Evolutionary conservation across 768 basidiomycete species (phyloP), one percentile per base, ranked within the genome.

Genomic region (Mycena venus): DNA sequence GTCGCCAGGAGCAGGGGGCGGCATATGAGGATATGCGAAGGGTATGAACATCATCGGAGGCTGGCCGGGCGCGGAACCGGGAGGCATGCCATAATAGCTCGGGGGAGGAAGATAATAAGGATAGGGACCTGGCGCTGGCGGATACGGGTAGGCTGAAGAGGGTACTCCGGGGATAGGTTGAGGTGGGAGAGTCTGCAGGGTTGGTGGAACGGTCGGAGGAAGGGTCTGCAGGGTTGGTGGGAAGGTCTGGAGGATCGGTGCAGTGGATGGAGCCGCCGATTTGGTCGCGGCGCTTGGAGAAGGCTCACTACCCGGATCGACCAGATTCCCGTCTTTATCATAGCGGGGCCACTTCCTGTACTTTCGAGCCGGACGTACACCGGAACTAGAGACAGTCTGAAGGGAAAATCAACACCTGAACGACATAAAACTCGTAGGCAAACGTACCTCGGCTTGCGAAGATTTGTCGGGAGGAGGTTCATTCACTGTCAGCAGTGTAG

Each of bases 71-170:
- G 40, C 42, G 2, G 73, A 68, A n/a, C 47, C 65, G 9, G 78
- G 80, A 17, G 83, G 79, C 72, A 84, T 77, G n/a, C 79, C 65
- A 73, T 82, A 84, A 1, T 70, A 70, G 27, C 68, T 55, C 5
- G 86, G 83, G 14, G 82, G 79, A 14, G 83, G 82, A 77, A 84
- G 78, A 70, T 86, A 87, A 77, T 85, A 88, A 11, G 85, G 84
- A 34, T 82, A 79, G 27, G 82, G 78, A 47, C 42, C 53, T 32
- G 80, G 67, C 27, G 80, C 69, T 12, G 67, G 36, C 11, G 82
- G 65, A 12, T 71, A 75, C 25, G 74, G 56, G 55, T 78, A 70
- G 8, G 70, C 61, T 7, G 63, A 55, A 1, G 64, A 31, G 23
- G 34, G 68, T 36, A 36, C 1, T 31, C 19, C 38, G 21, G 51